Evolutionary conservation across 805 yeast genomes (phyloP).

Genomic region (Helenozyma baotianmanensis): DNA sequence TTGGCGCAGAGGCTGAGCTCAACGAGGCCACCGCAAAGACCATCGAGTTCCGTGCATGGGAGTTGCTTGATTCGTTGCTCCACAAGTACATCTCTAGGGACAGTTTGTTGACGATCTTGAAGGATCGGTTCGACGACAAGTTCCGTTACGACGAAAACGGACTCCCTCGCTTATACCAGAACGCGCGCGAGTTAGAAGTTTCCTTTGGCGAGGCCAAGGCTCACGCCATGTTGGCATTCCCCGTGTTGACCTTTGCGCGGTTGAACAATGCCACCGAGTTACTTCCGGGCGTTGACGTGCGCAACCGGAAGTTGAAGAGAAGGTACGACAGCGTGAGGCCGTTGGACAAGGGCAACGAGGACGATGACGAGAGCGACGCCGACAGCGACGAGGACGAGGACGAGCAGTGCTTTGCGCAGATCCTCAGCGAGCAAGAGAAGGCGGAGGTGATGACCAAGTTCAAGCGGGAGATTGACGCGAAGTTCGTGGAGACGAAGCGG

Average conservation of each 20-base stretch:
- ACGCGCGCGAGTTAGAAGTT: constrained; percentile 64
- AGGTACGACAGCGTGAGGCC: constrained; percentile 25
- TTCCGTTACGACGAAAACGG: constrained; percentile 83
- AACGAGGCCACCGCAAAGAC: constrained; percentile 39
- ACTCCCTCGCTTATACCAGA: constrained; percentile 77
- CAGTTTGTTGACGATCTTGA: constrained; percentile 56
- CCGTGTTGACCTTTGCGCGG: constrained; percentile 54
- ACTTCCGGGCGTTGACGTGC: constrained; percentile 53
- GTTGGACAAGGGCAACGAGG: constrained; percentile 34
- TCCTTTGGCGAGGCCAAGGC: constrained; percentile 58
- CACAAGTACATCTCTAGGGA: constrained; percentile 65
- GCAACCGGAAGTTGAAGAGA: constrained; percentile 20
- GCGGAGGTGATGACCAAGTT: constrained; percentile 53
- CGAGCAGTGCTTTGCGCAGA: constrained; percentile 46
- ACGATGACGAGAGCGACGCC: constrained; percentile 15
- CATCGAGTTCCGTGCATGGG: constrained; percentile 62
- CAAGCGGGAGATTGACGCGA: constrained; percentile 71
- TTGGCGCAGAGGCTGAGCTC: constrained; percentile 50
- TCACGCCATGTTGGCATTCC: constrained; percentile 52
- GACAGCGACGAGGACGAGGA: constrained; percentile 16
- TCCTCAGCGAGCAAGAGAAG: constrained; percentile 56
- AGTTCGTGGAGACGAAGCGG: constrained; percentile 83
- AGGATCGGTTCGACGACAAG: constrained; percentile 75
- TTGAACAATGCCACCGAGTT: constrained; percentile 50
- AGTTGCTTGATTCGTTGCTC: constrained; percentile 49